A percentile compares a stretch with the other conserved stretches of the same genome.
Conservation (phyloP, 2,329 filamentous ascomycete species). For the Pyricularia pennisetigena region DNA sequence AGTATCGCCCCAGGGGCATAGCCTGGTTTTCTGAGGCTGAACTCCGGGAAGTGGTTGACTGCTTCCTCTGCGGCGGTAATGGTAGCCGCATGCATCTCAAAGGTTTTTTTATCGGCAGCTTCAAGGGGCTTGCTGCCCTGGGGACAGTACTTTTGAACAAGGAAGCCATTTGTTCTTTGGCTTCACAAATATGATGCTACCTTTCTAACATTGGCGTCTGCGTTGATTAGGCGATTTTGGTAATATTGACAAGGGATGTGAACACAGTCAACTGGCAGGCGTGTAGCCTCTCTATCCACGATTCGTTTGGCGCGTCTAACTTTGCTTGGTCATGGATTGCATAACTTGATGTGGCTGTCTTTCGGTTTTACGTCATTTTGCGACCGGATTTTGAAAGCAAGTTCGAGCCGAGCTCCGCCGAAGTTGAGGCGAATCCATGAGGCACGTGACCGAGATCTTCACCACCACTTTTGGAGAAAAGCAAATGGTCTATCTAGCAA, state of each 20-base stretch:
- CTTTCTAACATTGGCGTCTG: not conserved
- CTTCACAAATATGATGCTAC: not conserved
- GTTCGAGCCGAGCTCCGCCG: not conserved
- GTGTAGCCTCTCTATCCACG: not conserved
- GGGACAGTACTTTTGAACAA: constrained; percentile 6
- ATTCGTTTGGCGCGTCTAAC: not conserved
- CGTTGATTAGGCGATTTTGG: not conserved
- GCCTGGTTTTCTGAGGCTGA: constrained; percentile 24
- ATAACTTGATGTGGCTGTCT: not conserved
- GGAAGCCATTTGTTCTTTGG: constrained; percentile 7
- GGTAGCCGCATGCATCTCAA: constrained; percentile 6
- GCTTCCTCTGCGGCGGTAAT: not conserved
- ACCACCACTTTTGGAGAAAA: too few relatives aligned
- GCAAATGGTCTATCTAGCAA: too few relatives aligned
- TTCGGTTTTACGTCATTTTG: not conserved
- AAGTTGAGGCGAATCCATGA: not conserved
- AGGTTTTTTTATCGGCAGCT: constrained; percentile 10
- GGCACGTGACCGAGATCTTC: not conserved
- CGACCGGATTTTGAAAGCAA: not conserved
- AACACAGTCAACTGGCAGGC: not conserved
- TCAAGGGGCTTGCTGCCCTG: constrained; percentile 16
- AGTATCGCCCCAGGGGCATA: constrained; percentile 47
- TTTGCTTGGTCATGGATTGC: not conserved
- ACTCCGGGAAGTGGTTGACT: not conserved
- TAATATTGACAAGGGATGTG: not conserved